Conservation (phyloP, 495 filamentous ascomycete genomes). For the Neurospora sp. region DNA sequence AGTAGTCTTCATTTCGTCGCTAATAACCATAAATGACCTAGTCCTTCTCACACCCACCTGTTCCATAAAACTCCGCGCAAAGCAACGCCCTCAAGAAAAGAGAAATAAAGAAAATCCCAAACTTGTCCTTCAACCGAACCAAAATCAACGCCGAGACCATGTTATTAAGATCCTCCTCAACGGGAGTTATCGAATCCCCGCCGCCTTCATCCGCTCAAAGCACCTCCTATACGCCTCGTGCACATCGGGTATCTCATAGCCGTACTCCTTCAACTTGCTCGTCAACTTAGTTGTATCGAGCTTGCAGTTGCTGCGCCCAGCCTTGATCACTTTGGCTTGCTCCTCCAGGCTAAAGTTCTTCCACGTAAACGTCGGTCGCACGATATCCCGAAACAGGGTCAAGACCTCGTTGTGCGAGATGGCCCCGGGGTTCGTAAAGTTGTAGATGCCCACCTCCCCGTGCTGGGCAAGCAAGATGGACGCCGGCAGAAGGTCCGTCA, state of each 20-base stretch:
- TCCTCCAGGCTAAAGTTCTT: conserved; percentile 57
- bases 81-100: not conserved
- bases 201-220: conserved; percentile 55
- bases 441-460: conserved; percentile 52
- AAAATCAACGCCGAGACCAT: not conserved
- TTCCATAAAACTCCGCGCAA: not conserved
- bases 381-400: conserved; percentile 48
- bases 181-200: conserved; percentile 32
- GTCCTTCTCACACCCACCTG: not conserved
- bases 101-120: not conserved
- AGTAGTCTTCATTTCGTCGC: not conserved
- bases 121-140: not conserved
- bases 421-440: conserved; percentile 59
- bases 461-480: conserved; percentile 50
- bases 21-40: not conserved
- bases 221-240: conserved; percentile 51
- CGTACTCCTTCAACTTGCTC: conserved; percentile 49
- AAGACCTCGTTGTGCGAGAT: conserved; percentile 61
- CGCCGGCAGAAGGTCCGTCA: conserved; percentile 52
- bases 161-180: not conserved
- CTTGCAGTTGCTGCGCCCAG: conserved; percentile 54
- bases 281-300: conserved; percentile 51
- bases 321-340: conserved; percentile 57
- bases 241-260: conserved; percentile 48
- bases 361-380: conserved; percentile 52